Percentiles rank a stretch among this genome's conserved stretches.
These are phyloP conservation scores for Bruguiera hainesii DNA, from an alignment of 441 rosid genomes.

Conservation along the genomic window DNA sequence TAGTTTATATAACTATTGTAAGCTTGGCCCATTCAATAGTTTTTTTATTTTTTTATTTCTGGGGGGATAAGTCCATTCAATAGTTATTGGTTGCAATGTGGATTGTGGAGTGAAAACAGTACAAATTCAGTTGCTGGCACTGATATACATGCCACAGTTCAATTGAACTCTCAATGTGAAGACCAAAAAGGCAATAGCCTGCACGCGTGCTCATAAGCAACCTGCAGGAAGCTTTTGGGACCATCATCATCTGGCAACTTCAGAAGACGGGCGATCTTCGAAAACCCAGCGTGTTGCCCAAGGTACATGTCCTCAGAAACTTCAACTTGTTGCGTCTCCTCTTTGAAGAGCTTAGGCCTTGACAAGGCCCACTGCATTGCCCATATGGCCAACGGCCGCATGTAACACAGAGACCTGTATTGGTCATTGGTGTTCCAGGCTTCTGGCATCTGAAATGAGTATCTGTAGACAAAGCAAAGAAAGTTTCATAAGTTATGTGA, in stretches of 20 bases:
- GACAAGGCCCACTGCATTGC: slow-evolving; percentile 89
- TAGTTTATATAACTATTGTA: too few species aligned
- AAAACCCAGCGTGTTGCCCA: slow-evolving; percentile 47
- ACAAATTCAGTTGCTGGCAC: too few species aligned
- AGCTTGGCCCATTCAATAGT: too few species aligned
- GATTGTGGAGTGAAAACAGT: too few species aligned
- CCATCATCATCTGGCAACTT: slow-evolving; percentile 48
- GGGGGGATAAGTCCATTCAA: too few species aligned
- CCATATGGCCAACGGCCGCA: slow-evolving; percentile 95
- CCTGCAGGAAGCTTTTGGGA: slow-evolving; percentile 41
- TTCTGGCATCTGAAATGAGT: slow-evolving; percentile 86
- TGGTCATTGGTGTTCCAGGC: slow-evolving; percentile 62
- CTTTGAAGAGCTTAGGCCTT: slow-evolving; percentile 25
- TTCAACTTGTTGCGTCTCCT: slow-evolving; percentile 21
- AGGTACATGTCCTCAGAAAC: slow-evolving; percentile 23
- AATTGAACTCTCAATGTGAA: neutral
- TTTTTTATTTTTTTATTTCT: too few species aligned
- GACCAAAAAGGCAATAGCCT: slow-evolving; percentile 23
- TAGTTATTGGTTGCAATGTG: too few species aligned
- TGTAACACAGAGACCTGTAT: slow-evolving; percentile 61
- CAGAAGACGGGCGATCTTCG: slow-evolving; percentile 59
- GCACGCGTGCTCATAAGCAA: slow-evolving; percentile 57
- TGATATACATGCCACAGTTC: neutral
- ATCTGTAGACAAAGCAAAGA: slow-evolving; percentile 37
- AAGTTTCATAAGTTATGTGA: neutral